A percentile compares a stretch with the other conserved stretches of the same genome.
Evolutionary conservation across 495 filamentous ascomycete genomes (phyloP).

Genomic region (Penicillium atrosanguineum): DNA sequence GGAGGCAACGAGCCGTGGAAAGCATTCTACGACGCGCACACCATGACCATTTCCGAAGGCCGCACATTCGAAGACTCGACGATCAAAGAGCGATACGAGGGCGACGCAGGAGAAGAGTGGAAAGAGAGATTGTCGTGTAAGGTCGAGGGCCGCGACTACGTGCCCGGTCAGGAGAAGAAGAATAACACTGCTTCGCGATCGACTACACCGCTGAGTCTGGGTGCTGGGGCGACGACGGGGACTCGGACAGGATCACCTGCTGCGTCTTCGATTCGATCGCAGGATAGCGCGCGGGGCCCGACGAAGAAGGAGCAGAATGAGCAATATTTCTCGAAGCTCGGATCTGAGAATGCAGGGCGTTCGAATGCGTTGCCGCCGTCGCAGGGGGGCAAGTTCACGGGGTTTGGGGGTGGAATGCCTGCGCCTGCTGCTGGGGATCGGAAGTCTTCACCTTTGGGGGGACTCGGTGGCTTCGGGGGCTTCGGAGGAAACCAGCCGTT

Average conservation of each 20-base stretch:
- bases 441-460: slow-evolving; percentile 26
- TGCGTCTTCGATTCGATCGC: slow-evolving; percentile 18
- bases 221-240: slow-evolving; percentile 18
- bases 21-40: slow-evolving; percentile 73
- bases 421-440: slow-evolving; percentile 28
- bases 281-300: slow-evolving; percentile 22
- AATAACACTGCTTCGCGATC: slow-evolving; percentile 29
- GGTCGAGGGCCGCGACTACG: slow-evolving; percentile 81
- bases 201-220: slow-evolving; percentile 29
- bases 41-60: slow-evolving; percentile 56
- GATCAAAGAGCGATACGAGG: slow-evolving; percentile 80
- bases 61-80: slow-evolving; percentile 70
- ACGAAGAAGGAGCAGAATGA: slow-evolving; percentile 69
- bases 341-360: slow-evolving; percentile 73
- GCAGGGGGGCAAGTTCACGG: slow-evolving; percentile 88
- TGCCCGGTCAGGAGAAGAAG: slow-evolving; percentile 57
- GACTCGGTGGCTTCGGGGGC: slow-evolving; percentile 23
- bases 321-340: slow-evolving; percentile 83
- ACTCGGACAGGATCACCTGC: slow-evolving; percentile 32
- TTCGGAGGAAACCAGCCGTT: slow-evolving; percentile 54
- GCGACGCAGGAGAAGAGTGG: slow-evolving; percentile 88
- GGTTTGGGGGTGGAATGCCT: slow-evolving; percentile 75
- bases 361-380: slow-evolving; percentile 72
- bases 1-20: slow-evolving; percentile 88
- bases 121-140: slow-evolving; percentile 86